Conservation (phyloP, 352 stramenopile genomes). For the Discostella stelligera region DNA sequence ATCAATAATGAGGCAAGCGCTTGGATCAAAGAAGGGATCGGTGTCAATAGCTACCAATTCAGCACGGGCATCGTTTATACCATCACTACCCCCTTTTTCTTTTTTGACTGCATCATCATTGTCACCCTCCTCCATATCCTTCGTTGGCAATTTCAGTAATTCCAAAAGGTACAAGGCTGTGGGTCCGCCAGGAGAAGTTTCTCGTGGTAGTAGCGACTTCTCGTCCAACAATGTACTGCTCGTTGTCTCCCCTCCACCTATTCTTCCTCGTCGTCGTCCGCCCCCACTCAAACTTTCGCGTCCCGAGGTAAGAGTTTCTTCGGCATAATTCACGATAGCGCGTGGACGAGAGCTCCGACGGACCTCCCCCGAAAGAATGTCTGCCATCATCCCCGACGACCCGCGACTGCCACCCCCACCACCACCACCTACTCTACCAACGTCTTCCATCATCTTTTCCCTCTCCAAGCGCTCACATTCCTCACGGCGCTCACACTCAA, state of each 20-base stretch:
- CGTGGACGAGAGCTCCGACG: constrained; percentile 33
- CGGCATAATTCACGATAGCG: constrained; percentile 41
- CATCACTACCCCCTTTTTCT: constrained; percentile 7
- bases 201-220: constrained; percentile 4
- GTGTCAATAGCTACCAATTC: constrained; percentile 13
- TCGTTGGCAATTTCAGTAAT: constrained; percentile 23
- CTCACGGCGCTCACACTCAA: constrained; percentile 19
- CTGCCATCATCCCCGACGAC: background rate
- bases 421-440: background rate
- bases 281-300: background rate
- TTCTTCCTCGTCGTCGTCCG: background rate
- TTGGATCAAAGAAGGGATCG: constrained; percentile 44
- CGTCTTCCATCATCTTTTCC: constrained; percentile 1
- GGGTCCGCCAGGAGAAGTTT: constrained; percentile 27
- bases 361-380: constrained; percentile 19
- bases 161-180: constrained; percentile 27
- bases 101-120: constrained; percentile 3
- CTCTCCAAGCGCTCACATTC: constrained; percentile 20
- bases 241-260: background rate
- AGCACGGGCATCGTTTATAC: background rate
- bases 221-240: background rate
- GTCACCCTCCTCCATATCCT: constrained; percentile 12
- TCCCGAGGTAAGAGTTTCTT: constrained; percentile 18
- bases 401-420: background rate
- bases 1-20: constrained; percentile 39